These are phyloP conservation scores for Myriosclerotinia duriaeana DNA, from an alignment of 2,329 filamentous ascomycete species.

Conservation along the genomic window DNA sequence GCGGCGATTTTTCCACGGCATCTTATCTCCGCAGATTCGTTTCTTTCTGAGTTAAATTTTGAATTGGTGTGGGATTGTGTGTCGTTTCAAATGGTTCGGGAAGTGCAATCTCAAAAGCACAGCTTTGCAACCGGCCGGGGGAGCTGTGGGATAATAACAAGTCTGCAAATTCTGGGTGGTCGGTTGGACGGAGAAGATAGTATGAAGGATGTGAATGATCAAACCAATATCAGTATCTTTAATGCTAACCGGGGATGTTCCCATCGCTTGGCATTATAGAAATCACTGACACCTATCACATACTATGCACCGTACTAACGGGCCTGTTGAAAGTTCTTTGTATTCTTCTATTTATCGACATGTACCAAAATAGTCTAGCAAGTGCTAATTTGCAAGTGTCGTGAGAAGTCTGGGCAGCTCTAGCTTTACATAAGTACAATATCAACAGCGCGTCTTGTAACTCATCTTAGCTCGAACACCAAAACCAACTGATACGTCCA, in stretches of 20 bases:
- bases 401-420: background rate
- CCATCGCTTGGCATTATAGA: background rate
- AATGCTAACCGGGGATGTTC: background rate
- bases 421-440: background rate
- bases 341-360: constrained; percentile 3
- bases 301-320: constrained; percentile 16
- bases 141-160: background rate
- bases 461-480: background rate
- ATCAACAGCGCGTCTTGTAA: background rate
- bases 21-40: fast-evolving
- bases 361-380: background rate
- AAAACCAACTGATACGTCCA: background rate
- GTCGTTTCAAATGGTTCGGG: no score
- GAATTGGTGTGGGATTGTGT: background rate
- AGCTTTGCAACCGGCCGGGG: no score
- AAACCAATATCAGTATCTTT: background rate
- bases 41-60: background rate
- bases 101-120: no score
- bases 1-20: background rate
- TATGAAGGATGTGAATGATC: background rate
- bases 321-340: background rate
- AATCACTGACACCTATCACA: background rate
- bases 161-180: background rate
- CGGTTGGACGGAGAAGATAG: no score
- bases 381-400: background rate